Percentiles rank a stretch among this genome's conserved stretches.
phyloP scores from a whole-genome alignment of 2,329 filamentous ascomycete genomes.

The Beauveria varroae region DNA sequence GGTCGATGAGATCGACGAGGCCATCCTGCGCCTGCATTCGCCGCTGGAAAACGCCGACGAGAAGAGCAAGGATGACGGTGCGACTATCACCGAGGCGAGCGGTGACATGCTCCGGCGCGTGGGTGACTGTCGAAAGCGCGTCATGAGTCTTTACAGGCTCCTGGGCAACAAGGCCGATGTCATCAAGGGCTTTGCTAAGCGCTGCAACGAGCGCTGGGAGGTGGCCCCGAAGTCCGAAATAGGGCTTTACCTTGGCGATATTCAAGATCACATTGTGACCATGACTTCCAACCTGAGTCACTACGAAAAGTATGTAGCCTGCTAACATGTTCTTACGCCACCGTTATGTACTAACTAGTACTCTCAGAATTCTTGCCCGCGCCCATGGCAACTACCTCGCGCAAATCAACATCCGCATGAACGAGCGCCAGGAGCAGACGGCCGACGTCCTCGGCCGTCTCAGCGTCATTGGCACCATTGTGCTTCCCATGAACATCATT shows the following conservation, averaged over 20 bases:
- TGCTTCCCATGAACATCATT: conserved; percentile 97
- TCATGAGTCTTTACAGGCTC: conserved; percentile 90
- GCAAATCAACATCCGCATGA: conserved; percentile 98
- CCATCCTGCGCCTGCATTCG: conserved; percentile 75
- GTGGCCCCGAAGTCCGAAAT: conserved; percentile 93
- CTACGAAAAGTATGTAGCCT: conserved; percentile 74
- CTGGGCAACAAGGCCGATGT: conserved; percentile 97
- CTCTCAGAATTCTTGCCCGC: conserved; percentile 70
- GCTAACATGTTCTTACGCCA: too few relatives aligned
- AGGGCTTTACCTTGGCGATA: conserved; percentile 94
- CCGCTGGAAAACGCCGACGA: conserved; percentile 38
- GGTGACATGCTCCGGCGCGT: conserved; percentile 87
- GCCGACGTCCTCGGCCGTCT: conserved; percentile 91
- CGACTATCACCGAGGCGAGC: conserved; percentile 39
- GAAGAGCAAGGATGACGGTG: conserved; percentile 38
- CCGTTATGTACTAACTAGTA: neutral
- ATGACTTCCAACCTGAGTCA: conserved; percentile 96
- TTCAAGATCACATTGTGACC: conserved; percentile 97
- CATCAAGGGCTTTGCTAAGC: conserved; percentile 97
- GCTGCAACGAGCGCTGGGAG: conserved; percentile 97
- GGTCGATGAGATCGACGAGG: conserved; percentile 93
- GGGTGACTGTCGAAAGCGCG: conserved; percentile 90
- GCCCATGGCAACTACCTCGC: conserved; percentile 97
- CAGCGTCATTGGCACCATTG: conserved; percentile 92
- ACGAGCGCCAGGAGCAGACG: conserved; percentile 92